A percentile compares a stretch with the other conserved stretches of the same genome.
phyloP scores from a whole-genome alignment of 805 yeast genomes.

The Zygosaccharomyces bisporus region DNA sequence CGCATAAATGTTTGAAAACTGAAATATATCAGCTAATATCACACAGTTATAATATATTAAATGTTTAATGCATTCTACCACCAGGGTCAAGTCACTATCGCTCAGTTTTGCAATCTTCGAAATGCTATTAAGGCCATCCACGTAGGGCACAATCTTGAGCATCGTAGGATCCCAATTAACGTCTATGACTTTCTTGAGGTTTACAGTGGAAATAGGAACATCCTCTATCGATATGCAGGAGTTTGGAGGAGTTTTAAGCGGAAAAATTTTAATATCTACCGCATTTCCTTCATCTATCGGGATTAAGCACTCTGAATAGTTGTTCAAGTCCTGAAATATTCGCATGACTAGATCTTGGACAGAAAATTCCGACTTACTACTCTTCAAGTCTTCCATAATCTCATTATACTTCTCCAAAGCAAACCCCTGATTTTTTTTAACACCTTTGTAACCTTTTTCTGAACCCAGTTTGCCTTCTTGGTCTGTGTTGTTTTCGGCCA shows the following conservation, averaged over 20 bases:
- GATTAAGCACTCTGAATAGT: conserved; percentile 92
- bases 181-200: conserved; percentile 67
- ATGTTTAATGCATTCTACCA: conserved; percentile 86
- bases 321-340: conserved; percentile 89
- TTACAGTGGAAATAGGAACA: conserved; percentile 89
- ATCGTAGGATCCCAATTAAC: conserved; percentile 97
- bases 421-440: conserved; percentile 7
- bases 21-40: conserved; percentile 79
- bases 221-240: conserved; percentile 72
- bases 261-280: conserved; percentile 90
- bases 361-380: conserved; percentile 37
- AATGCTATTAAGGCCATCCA: conserved; percentile 85
- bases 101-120: conserved; percentile 72
- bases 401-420: conserved; percentile 27
- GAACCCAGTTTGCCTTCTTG: conserved; percentile 13
- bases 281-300: conserved; percentile 88
- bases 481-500: conserved; percentile 13
- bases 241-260: conserved; percentile 78
- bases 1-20: conserved; percentile 82
- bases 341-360: conserved; percentile 81
- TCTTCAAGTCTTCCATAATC: conserved; percentile 29
- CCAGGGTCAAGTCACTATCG: conserved; percentile 71
- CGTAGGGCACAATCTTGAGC: conserved; percentile 78
- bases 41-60: conserved; percentile 86
- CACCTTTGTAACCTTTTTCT: conserved; percentile 12